These are phyloP conservation scores for Didymella pomorum DNA, from an alignment of 2,329 filamentous ascomycete species.

Conservation along the genomic window DNA sequence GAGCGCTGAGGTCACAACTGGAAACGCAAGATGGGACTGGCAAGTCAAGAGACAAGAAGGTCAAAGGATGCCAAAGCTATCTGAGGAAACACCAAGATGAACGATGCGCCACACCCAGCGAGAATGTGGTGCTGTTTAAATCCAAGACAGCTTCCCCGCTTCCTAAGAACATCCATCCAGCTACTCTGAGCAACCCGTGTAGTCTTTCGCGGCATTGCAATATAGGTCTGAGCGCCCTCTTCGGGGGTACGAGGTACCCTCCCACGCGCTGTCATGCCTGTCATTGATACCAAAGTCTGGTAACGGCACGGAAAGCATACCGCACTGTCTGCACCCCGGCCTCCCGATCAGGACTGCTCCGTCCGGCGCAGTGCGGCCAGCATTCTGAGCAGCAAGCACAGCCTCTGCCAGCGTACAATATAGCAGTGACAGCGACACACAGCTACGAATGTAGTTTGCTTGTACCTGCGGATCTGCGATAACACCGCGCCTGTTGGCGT, in stretches of 20 bases:
- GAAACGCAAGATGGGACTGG: conserved; percentile 26
- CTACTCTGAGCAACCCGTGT: conserved; percentile 29
- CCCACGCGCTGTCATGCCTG: not conserved
- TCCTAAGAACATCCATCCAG: conserved; percentile 17
- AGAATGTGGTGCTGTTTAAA: conserved; percentile 24
- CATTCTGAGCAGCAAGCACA: conserved; percentile 23
- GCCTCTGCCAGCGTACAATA: conserved; percentile 23
- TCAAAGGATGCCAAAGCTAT: conserved; percentile 33
- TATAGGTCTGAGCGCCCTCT: conserved; percentile 25
- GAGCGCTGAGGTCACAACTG: conserved; percentile 18
- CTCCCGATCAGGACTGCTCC: conserved; percentile 1
- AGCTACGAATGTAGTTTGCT: conserved; percentile 38
- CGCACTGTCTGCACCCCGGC: conserved; percentile 3
- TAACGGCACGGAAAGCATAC: conserved; percentile 28
- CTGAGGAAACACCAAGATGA: conserved; percentile 19
- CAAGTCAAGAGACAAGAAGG: conserved; percentile 23
- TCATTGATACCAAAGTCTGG: conserved; percentile 23
- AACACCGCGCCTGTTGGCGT: conserved; percentile 18
- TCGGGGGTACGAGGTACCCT: conserved; percentile 19
- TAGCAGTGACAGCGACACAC: conserved; percentile 24
- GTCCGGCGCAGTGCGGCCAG: conserved; percentile 6
- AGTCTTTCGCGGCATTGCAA: conserved; percentile 25
- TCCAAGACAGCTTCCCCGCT: conserved; percentile 23
- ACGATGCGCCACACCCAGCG: conserved; percentile 4
- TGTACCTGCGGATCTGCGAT: conserved; percentile 14